Evolutionary conservation across 352 stramenopile species (phyloP).

Genomic region (Globisporangium megalacanthum): DNA sequence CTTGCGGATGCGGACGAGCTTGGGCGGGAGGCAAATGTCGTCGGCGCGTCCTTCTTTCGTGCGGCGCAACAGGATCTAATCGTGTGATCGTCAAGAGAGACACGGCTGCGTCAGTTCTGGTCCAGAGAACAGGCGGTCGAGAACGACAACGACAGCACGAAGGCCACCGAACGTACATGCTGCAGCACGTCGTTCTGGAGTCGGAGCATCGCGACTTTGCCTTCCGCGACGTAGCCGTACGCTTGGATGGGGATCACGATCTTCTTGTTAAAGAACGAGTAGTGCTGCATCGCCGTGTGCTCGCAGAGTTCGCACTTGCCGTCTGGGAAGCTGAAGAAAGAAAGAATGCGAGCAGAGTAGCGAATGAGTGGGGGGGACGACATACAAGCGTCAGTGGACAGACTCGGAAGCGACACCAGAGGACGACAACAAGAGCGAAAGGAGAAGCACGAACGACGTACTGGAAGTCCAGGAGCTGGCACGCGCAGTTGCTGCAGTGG

Average conservation of each 20-base stretch:
- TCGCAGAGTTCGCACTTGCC: slow-evolving; percentile 90
- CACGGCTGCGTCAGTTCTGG: background rate
- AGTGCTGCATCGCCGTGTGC: slow-evolving; percentile 95
- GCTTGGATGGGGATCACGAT: slow-evolving; percentile 98
- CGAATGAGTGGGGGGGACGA: too few species aligned
- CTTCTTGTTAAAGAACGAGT: slow-evolving; percentile 97
- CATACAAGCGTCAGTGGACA: background rate
- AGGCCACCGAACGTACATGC: slow-evolving; percentile 40
- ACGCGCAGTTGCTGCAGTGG: slow-evolving; percentile 93
- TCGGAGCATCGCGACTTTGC: slow-evolving; percentile 93
- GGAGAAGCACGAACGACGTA: slow-evolving; percentile 36
- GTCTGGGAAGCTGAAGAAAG: slow-evolving; percentile 42
- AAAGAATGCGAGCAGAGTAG: too few species aligned
- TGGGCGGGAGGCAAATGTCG: slow-evolving; percentile 89
- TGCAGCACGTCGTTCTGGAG: slow-evolving; percentile 93
- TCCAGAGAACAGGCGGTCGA: slow-evolving; percentile 25
- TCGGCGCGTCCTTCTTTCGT: slow-evolving; percentile 98
- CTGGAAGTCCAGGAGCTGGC: slow-evolving; percentile 95
- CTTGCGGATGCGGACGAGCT: slow-evolving; percentile 85
- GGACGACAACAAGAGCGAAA: background rate
- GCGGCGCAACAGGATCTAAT: slow-evolving; percentile 93
- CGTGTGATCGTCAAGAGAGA: background rate
- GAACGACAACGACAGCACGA: background rate
- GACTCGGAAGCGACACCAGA: background rate
- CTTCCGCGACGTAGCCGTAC: slow-evolving; percentile 91